phyloP scores from a whole-genome alignment of 31 red algal genomes.

The Porphyra umbilicalis region DNA sequence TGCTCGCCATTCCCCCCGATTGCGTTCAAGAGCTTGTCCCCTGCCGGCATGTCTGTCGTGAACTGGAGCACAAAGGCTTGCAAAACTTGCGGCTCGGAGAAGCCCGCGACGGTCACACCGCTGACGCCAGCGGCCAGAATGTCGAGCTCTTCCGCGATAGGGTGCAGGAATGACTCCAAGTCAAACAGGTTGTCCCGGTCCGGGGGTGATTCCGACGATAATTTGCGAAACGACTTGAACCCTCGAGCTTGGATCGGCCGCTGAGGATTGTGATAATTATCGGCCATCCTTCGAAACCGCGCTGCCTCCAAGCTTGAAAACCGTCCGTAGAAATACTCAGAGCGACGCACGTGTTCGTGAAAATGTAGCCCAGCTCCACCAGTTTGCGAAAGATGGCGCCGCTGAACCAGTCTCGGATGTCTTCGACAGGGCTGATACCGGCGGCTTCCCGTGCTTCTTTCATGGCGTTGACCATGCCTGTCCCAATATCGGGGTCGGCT shows the following conservation, averaged over 20 bases:
- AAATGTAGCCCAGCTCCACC: neutral
- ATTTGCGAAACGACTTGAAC: neutral
- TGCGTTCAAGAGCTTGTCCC: no score
- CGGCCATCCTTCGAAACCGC: neutral
- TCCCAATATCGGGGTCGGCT: neutral
- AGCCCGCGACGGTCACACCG: neutral
- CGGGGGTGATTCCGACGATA: neutral
- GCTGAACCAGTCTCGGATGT: neutral
- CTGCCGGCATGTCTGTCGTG: neutral
- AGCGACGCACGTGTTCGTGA: neutral
- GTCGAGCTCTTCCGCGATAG: neutral
- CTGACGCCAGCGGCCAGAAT: neutral
- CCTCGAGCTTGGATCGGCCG: neutral
- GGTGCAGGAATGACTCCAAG: neutral
- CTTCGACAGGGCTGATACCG: no score
- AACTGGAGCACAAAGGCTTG: neutral
- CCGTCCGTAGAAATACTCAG: neutral
- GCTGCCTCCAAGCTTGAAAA: neutral
- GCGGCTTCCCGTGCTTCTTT: neutral
- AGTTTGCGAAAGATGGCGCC: neutral
- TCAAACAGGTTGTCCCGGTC: neutral
- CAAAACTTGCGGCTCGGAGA: neutral
- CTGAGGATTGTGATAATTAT: no score
- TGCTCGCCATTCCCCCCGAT: no score
- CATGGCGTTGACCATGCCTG: neutral